Evolutionary conservation across 331 rosid species (phyloP).

Genomic region (Spiraea crenata): DNA sequence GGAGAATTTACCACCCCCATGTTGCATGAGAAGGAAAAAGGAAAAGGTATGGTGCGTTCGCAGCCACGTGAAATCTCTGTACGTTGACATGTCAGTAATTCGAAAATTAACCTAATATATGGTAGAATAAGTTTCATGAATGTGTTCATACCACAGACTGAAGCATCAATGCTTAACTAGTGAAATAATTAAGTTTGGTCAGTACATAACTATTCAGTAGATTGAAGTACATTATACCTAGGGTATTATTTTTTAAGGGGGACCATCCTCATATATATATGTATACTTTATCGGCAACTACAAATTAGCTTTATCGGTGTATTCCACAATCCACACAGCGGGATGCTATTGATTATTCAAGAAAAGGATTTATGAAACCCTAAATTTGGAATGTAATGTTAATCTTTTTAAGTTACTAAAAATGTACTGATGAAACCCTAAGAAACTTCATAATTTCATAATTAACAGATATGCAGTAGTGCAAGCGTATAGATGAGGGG

Average conservation of each 20-base stretch:
- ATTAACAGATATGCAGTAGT: no score
- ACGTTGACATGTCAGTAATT: slow-evolving; percentile 16
- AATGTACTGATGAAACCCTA: background rate
- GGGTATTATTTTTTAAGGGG: slow-evolving; percentile 19
- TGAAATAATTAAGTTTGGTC: background rate
- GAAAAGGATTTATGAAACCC: no score
- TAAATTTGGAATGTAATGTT: no score
- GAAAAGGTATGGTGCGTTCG: slow-evolving; percentile 30
- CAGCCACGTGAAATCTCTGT: slow-evolving; percentile 30
- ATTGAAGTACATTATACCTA: background rate
- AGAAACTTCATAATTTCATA: background rate
- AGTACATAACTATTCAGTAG: background rate
- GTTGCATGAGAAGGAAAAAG: slow-evolving; percentile 33
- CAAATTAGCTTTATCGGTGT: slow-evolving; percentile 32
- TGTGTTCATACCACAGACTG: slow-evolving; percentile 24
- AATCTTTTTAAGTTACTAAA: no score
- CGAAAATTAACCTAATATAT: background rate
- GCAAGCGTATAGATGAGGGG: no score
- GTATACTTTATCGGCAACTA: slow-evolving; percentile 15
- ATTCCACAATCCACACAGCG: slow-evolving; percentile 8
- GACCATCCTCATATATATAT: slow-evolving; percentile 24
- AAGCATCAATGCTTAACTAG: slow-evolving; percentile 16
- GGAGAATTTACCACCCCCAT: slow-evolving; percentile 36
- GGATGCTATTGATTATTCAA: no score
- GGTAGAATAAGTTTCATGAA: slow-evolving; percentile 1